phyloP scores from a whole-genome alignment of 2,329 filamentous ascomycete species.

The Arachnopeziza araneosa region DNA sequence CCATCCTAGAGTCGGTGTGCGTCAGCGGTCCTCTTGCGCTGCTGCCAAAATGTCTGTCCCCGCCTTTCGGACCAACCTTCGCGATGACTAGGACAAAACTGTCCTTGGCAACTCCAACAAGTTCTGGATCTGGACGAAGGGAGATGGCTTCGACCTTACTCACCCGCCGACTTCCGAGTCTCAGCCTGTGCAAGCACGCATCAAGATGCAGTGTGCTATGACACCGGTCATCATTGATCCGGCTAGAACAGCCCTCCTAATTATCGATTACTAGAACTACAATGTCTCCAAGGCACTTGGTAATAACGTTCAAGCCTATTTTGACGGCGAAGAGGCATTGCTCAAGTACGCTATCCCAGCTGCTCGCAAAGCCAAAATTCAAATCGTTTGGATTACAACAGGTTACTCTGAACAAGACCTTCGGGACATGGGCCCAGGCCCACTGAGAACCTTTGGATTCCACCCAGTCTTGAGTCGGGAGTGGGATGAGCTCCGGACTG shows the following conservation, averaged over 20 bases:
- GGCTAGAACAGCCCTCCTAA: slow-evolving; percentile 2
- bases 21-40: no score
- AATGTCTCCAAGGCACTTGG: not conserved
- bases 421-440: not conserved
- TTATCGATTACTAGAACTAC: slow-evolving; percentile 7
- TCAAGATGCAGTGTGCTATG: not conserved
- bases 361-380: slow-evolving; percentile 1
- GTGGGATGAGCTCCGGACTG: not conserved
- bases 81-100: no score
- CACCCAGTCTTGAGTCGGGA: not conserved
- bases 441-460: not conserved
- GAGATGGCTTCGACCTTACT: not conserved
- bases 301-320: not conserved
- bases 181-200: not conserved
- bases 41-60: no score
- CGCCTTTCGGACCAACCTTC: no score
- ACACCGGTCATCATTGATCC: not conserved
- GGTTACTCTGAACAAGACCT: not conserved
- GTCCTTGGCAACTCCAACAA: no score
- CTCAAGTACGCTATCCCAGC: not conserved
- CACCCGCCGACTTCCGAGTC: not conserved
- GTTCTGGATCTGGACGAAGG: slow-evolving; percentile 3
- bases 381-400: not conserved
- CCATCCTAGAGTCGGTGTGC: no score
- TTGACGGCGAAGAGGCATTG: not conserved